phyloP scores from a whole-genome alignment of 2,329 filamentous ascomycete genomes.

The Clarireedia monteithiana region DNA sequence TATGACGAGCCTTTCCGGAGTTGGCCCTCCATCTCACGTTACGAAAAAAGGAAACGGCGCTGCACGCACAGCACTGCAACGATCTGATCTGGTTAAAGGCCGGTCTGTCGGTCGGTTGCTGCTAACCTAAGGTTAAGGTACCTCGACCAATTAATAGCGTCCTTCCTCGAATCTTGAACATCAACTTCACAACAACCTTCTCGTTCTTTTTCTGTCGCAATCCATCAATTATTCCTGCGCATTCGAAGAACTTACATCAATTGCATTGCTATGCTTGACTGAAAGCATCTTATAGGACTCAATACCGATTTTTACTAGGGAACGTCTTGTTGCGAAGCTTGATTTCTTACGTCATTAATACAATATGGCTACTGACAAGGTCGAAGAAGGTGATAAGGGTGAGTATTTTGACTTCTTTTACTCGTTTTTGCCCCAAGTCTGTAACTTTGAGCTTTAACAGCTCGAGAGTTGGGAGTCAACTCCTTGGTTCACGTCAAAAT shows the following conservation, averaged over 20 bases:
- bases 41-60: too few species aligned
- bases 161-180: conserved; percentile 15
- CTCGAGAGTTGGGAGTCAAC: neutral
- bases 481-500: too few species aligned
- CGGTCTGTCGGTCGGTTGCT: neutral
- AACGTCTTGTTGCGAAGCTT: neutral
- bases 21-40: too few species aligned
- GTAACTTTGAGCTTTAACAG: neutral
- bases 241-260: conserved; percentile 7
- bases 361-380: conserved; percentile 37
- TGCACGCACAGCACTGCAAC: too few species aligned
- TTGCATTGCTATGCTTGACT: conserved; percentile 12
- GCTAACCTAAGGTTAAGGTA: neutral
- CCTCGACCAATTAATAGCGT: neutral
- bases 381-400: conserved; percentile 45
- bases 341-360: neutral
- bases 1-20: too few species aligned
- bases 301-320: neutral
- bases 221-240: conserved; percentile 16
- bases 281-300: neutral
- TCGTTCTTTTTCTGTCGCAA: conserved; percentile 19
- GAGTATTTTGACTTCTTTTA: conserved; percentile 17
- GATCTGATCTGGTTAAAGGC: too few species aligned
- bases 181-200: conserved; percentile 10
- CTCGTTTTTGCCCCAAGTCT: neutral